Conservation (phyloP, 2,329 filamentous ascomycete species). For the Phyllosticta citrichinensis region DNA sequence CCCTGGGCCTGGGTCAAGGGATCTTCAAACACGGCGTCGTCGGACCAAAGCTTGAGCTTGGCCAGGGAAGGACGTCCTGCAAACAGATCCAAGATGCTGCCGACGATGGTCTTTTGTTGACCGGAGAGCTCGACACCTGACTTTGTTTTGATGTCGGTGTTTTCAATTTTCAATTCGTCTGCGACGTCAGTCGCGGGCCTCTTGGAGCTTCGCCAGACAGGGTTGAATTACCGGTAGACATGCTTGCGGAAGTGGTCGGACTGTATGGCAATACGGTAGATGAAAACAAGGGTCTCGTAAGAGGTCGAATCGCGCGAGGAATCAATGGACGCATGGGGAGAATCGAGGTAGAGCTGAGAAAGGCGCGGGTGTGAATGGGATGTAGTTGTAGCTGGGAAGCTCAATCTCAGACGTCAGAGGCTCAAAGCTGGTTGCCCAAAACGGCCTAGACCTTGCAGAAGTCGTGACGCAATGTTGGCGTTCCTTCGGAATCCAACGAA, state of each 20-base stretch:
- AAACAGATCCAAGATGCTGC: slow-evolving; percentile 53
- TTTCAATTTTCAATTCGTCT: slow-evolving; percentile 38
- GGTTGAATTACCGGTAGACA: slow-evolving; percentile 20
- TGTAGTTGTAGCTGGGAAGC: not conserved
- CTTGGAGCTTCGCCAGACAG: not conserved
- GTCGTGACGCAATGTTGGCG: slow-evolving; percentile 8
- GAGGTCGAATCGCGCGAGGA: not conserved
- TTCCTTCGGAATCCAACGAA: not conserved
- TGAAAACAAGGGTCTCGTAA: not conserved
- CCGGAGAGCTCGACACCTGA: slow-evolving; percentile 41
- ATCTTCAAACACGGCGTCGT: slow-evolving; percentile 48
- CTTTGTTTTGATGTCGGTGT: slow-evolving; percentile 43
- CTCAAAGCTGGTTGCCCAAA: slow-evolving; percentile 4
- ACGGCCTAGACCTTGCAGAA: not conserved
- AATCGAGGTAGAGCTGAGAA: not conserved
- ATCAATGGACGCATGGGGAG: not conserved
- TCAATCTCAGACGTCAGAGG: slow-evolving; percentile 1
- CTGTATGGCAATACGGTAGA: not conserved
- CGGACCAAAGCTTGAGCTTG: slow-evolving; percentile 51
- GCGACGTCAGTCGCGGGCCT: not conserved
- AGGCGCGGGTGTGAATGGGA: not conserved
- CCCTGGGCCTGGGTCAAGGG: slow-evolving; percentile 49
- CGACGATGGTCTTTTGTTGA: slow-evolving; percentile 45
- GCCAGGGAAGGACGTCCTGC: slow-evolving; percentile 48
- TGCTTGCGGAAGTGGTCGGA: slow-evolving; percentile 14